phyloP scores from a whole-genome alignment of 495 filamentous ascomycete genomes.

The Penicillium soppii region DNA sequence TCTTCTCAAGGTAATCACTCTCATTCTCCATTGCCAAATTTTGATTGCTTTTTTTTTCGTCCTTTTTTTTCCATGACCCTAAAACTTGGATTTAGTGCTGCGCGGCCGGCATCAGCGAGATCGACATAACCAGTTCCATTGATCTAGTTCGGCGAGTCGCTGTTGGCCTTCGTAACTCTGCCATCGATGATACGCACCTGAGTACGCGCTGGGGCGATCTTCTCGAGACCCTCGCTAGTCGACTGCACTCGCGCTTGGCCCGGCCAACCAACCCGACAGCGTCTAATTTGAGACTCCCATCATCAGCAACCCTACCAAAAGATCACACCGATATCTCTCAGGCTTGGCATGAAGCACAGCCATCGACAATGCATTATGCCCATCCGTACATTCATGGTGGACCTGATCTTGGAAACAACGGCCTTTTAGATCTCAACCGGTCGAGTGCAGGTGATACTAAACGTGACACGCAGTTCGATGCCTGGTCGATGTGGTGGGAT shows the following conservation, averaged over 20 bases:
- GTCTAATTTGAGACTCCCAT: too few relatives aligned
- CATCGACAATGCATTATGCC: too few relatives aligned
- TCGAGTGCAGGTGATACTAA: neutral
- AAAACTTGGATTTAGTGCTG: neutral
- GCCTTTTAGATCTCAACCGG: too few relatives aligned
- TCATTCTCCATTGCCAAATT: conserved; percentile 50
- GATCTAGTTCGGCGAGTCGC: conserved; percentile 66
- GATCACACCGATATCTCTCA: too few relatives aligned
- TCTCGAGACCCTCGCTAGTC: conserved; percentile 29
- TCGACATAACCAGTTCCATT: conserved; percentile 48
- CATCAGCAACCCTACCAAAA: too few relatives aligned
- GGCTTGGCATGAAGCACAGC: too few relatives aligned
- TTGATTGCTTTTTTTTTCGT: too few relatives aligned
- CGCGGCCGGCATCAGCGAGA: neutral
- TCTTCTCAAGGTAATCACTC: conserved; percentile 53
- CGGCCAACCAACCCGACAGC: too few relatives aligned
- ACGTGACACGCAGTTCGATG: neutral
- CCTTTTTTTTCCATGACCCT: conserved; percentile 56
- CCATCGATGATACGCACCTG: conserved; percentile 83
- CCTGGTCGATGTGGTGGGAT: neutral
- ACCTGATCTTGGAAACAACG: too few relatives aligned
- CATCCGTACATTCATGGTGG: too few relatives aligned
- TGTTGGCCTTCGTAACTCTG: conserved; percentile 64
- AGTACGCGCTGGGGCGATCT: conserved; percentile 77
- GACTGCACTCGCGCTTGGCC: neutral